Conservation (phyloP, 2,329 filamentous ascomycete genomes). For the Fusarium burgessii region DNA sequence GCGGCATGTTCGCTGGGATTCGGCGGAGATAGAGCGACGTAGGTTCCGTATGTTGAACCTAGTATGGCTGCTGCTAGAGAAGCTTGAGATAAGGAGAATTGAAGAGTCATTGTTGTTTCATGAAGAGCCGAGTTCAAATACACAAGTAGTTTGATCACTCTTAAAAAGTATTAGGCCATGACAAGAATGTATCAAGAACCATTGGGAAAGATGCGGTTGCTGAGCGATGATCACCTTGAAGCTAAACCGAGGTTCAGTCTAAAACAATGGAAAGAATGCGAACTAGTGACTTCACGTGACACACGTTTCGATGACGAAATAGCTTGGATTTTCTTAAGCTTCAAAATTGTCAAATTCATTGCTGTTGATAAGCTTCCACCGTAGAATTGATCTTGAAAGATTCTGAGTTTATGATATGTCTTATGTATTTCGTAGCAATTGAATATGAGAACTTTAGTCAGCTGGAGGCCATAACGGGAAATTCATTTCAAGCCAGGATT, state of each 20-base stretch:
- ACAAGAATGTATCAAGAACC: neutral
- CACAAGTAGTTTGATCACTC: neutral
- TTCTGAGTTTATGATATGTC: too few species aligned
- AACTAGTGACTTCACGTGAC: neutral
- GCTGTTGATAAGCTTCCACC: too few species aligned
- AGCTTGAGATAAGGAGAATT: constrained; percentile 25
- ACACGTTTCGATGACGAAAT: neutral
- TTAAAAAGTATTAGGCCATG: neutral
- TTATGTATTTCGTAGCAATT: neutral
- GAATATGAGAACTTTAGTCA: neutral
- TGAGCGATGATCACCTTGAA: neutral
- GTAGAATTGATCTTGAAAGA: too few species aligned
- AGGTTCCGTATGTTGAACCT: constrained; percentile 48
- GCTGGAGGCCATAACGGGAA: neutral
- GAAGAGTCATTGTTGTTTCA: constrained; percentile 9
- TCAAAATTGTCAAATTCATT: neutral
- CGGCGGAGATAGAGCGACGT: constrained; percentile 49
- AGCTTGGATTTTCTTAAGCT: neutral
- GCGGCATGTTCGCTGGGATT: constrained; percentile 40
- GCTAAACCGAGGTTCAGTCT: neutral
- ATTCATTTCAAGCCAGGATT: neutral
- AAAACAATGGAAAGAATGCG: neutral
- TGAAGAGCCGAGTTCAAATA: too few species aligned
- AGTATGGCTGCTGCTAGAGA: constrained; percentile 43
- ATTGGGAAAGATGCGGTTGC: neutral